Evolutionary conservation across 202 grass and related monocot species (phyloP).

Genomic region (Alloteropsis angusta): DNA sequence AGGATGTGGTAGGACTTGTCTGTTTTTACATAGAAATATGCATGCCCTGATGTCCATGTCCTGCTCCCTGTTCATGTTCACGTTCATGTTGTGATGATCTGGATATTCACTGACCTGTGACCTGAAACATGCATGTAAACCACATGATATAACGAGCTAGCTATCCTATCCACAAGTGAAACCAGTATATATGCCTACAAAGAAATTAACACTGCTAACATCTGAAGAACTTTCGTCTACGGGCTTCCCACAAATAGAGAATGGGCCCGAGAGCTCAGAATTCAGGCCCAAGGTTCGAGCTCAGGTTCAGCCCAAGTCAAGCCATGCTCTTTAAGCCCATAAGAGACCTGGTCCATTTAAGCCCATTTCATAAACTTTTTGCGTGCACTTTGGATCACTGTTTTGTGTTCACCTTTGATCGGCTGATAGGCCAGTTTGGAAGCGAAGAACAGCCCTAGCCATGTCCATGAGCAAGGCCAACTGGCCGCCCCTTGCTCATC

Average conservation of each 20-base stretch:
- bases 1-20: not conserved
- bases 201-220: not conserved
- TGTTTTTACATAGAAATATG: not conserved
- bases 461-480: slow-evolving; percentile 1
- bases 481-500: slow-evolving; percentile 6
- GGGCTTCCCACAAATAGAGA: not conserved
- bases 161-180: too few species aligned
- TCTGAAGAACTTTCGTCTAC: not conserved
- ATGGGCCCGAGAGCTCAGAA: not conserved
- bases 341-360: not conserved
- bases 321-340: not conserved
- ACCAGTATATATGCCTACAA: not conserved
- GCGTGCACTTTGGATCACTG: not conserved
- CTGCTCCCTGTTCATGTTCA: not conserved
- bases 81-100: not conserved
- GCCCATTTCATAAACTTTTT: not conserved
- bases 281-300: not conserved
- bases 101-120: not conserved
- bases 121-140: not conserved
- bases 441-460: not conserved
- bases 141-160: too few species aligned
- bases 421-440: slow-evolving; percentile 22
- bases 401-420: slow-evolving; percentile 20
- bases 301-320: not conserved
- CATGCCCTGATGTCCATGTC: not conserved